Evolutionary conservation across 805 yeast species (phyloP).

Genomic region (Zygoascus ofunaensis): DNA sequence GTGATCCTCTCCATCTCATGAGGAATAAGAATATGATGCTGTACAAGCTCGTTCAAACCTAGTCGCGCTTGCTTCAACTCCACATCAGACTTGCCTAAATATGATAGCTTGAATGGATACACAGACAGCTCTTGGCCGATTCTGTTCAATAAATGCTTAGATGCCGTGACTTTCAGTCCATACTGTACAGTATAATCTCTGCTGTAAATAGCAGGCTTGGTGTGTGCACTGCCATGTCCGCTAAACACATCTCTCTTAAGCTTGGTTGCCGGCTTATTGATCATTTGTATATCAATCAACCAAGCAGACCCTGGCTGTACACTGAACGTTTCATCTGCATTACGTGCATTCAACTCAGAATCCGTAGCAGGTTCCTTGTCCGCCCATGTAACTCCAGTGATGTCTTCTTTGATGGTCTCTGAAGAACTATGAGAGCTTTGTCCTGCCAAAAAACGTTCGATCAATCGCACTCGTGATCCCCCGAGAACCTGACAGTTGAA

Average conservation of each 20-base stretch:
- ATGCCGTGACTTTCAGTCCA: conserved; percentile 62
- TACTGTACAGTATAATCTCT: conserved; percentile 83
- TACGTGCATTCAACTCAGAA: conserved; percentile 13
- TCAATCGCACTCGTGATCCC: conserved; percentile 84
- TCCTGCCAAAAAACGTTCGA: conserved; percentile 90
- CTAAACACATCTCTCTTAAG: conserved; percentile 22
- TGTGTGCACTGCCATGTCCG: conserved; percentile 18
- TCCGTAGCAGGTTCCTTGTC: conserved; percentile 13
- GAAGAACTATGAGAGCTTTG: conserved; percentile 41
- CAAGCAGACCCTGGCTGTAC: conserved; percentile 81
- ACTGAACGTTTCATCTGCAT: conserved; percentile 48
- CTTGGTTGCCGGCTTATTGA: conserved; percentile 41
- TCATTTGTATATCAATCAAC: conserved; percentile 72
- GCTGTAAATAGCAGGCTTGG: conserved; percentile 49
- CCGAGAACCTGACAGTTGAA: conserved; percentile 84
- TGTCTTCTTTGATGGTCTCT: conserved; percentile 89
- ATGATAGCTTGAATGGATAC: conserved; percentile 81
- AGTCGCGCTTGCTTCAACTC: conserved; percentile 57
- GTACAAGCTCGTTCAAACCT: conserved; percentile 71
- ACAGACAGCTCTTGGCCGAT: conserved; percentile 74
- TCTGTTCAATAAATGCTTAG: conserved; percentile 59
- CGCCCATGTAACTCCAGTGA: conserved; percentile 65
- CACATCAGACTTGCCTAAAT: conserved; percentile 46
- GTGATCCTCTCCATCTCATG: conserved; percentile 65
- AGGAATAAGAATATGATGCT: conserved; percentile 67